Percentiles rank a stretch among this genome's conserved stretches.
Evolutionary conservation across 768 basidiomycete genomes (phyloP).

Genomic region (Pulveroboletus sp.): DNA sequence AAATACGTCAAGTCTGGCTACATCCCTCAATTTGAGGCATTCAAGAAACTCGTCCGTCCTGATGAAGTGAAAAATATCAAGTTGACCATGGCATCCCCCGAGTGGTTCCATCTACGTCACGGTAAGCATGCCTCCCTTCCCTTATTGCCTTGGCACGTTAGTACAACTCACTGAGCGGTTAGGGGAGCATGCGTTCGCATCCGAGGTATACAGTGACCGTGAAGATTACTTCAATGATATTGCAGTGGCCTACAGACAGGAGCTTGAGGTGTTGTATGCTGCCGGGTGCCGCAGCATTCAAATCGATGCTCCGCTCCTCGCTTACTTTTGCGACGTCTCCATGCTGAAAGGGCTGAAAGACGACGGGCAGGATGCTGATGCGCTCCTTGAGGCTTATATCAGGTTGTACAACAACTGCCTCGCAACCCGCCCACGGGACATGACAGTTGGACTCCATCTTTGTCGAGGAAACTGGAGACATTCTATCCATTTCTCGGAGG

Average conservation of each 20-base stretch:
- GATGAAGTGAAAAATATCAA: constrained; percentile 70
- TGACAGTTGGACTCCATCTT: constrained; percentile 42
- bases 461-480: constrained; percentile 38
- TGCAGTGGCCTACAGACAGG: constrained; percentile 43
- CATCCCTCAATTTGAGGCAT: constrained; percentile 57
- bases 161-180: background rate
- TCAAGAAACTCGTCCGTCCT: constrained; percentile 56
- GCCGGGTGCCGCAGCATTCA: constrained; percentile 44
- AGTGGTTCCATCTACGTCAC: constrained; percentile 70
- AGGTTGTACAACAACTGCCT: constrained; percentile 39
- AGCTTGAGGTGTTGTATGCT: constrained; percentile 43
- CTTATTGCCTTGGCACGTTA: background rate
- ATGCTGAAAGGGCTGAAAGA: constrained; percentile 57
- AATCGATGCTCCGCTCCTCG: constrained; percentile 46
- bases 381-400: constrained; percentile 62
- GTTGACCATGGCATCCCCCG: constrained; percentile 67
- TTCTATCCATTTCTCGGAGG: constrained; percentile 42
- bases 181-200: constrained; percentile 24
- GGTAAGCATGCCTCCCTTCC: constrained; percentile 35
- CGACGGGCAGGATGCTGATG: constrained; percentile 58
- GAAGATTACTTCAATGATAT: constrained; percentile 51
- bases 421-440: constrained; percentile 35
- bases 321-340: constrained; percentile 64
- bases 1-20: constrained; percentile 61
- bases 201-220: constrained; percentile 18